These are phyloP conservation scores for Aegilops longissima DNA, from an alignment of 176 grass and related monocot species.

Conservation along the genomic window DNA sequence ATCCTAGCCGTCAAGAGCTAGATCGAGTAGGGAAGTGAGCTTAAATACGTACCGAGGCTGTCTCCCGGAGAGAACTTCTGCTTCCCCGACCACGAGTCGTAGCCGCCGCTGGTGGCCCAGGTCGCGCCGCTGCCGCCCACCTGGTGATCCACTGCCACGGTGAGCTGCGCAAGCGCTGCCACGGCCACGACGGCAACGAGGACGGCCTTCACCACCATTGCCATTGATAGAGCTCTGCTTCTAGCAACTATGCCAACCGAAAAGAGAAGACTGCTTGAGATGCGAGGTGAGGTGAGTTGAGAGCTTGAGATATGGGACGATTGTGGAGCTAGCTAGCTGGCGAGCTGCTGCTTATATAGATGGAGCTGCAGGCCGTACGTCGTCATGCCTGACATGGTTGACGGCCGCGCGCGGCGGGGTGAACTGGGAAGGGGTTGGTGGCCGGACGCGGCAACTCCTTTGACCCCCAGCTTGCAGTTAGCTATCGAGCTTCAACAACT, in stretches of 20 bases:
- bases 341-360: not conserved
- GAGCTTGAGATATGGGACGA: not conserved
- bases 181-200: slow-evolving; percentile 7
- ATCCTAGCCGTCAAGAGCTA: not conserved
- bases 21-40: not conserved
- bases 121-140: slow-evolving; percentile 25
- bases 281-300: not conserved
- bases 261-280: not conserved
- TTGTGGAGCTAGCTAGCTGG: not conserved
- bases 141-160: slow-evolving; percentile 17
- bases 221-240: not conserved
- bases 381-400: slow-evolving; percentile 24
- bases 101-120: slow-evolving; percentile 40
- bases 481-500: not conserved
- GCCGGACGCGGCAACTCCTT: slow-evolving; percentile 24
- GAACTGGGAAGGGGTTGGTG: not conserved
- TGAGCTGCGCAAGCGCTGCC: slow-evolving; percentile 31
- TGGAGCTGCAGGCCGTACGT: not conserved
- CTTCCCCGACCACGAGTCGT: slow-evolving; percentile 24
- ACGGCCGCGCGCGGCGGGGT: slow-evolving; percentile 10
- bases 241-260: not conserved
- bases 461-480: not conserved
- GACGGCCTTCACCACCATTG: slow-evolving; percentile 4
- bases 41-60: slow-evolving; percentile 25
- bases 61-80: slow-evolving; percentile 37